Evolutionary conservation across 2,329 filamentous ascomycete species (phyloP).

Genomic region (Paraphaeosphaeria minitans): DNA sequence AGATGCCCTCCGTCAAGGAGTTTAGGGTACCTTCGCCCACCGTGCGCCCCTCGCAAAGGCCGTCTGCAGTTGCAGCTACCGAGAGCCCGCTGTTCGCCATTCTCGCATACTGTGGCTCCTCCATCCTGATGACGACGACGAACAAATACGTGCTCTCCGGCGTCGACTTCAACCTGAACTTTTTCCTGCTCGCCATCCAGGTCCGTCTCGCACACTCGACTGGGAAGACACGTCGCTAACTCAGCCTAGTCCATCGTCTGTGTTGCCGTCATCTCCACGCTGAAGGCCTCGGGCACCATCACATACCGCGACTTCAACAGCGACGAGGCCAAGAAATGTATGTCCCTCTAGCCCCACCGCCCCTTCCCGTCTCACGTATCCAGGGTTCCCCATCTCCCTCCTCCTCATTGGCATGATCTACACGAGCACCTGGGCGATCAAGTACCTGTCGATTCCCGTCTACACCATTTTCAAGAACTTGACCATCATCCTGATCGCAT

Average conservation of each 20-base stretch:
- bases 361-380: constrained; percentile 18
- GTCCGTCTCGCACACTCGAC: constrained; percentile 58
- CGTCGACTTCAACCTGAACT: constrained; percentile 90
- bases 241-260: constrained; percentile 78
- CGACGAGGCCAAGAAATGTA: constrained; percentile 92
- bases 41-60: constrained; percentile 48
- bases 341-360: constrained; percentile 36
- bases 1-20: constrained; percentile 59
- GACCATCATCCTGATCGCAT: constrained; percentile 98
- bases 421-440: constrained; percentile 91
- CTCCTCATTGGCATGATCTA: constrained; percentile 99
- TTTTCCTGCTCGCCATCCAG: constrained; percentile 91
- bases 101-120: constrained; percentile 87
- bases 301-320: constrained; percentile 82
- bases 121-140: constrained; percentile 99
- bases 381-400: constrained; percentile 95
- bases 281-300: constrained; percentile 82
- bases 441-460: constrained; percentile 95
- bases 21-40: constrained; percentile 52
- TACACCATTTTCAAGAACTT: constrained; percentile 99
- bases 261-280: constrained; percentile 78
- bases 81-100: constrained; percentile 83
- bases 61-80: constrained; percentile 51
- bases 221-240: constrained; percentile 22
- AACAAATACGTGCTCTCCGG: constrained; percentile 99